Percentiles rank a stretch among this genome's conserved stretches.
These are phyloP conservation scores for Stemphylium beticola DNA, from an alignment of 2,329 filamentous ascomycete species.

Conservation along the genomic window DNA sequence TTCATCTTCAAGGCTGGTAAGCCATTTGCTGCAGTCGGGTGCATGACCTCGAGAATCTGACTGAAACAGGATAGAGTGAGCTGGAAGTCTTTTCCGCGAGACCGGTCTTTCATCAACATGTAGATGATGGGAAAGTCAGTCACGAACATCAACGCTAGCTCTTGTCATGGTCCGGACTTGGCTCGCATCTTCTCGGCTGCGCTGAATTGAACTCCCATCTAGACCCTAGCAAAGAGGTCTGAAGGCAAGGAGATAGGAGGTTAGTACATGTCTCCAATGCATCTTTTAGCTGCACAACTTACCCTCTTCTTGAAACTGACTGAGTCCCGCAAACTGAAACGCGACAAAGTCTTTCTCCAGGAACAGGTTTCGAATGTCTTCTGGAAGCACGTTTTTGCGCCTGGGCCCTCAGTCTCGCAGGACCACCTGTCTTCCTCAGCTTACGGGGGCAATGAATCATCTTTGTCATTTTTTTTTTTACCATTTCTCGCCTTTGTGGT, in stretches of 20 bases:
- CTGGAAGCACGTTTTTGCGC: constrained; percentile 44
- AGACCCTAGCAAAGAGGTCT: constrained; percentile 57
- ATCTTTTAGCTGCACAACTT: too few species aligned
- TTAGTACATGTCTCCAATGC: too few species aligned
- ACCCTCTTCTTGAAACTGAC: constrained; percentile 51
- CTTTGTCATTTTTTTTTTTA: constrained; percentile 23
- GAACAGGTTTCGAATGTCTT: constrained; percentile 48
- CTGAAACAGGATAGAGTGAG: constrained; percentile 44
- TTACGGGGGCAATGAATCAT: not conserved
- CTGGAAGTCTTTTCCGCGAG: constrained; percentile 43
- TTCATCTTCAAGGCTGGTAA: constrained; percentile 34
- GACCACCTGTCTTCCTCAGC: constrained; percentile 35
- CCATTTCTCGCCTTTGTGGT: constrained; percentile 52
- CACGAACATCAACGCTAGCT: constrained; percentile 52
- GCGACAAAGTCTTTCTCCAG: constrained; percentile 50
- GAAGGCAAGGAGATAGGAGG: too few species aligned
- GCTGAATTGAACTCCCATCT: constrained; percentile 54
- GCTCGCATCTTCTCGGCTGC: constrained; percentile 57
- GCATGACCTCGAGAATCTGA: constrained; percentile 46
- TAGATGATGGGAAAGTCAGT: constrained; percentile 51
- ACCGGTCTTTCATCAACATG: constrained; percentile 34
- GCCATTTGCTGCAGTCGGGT: constrained; percentile 31
- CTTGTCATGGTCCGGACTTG: constrained; percentile 55
- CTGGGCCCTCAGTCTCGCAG: constrained; percentile 13
- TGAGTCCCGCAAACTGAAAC: constrained; percentile 52